These are phyloP conservation scores for Sporormia fimetaria DNA, from an alignment of 495 filamentous ascomycete species.

Conservation along the genomic window DNA sequence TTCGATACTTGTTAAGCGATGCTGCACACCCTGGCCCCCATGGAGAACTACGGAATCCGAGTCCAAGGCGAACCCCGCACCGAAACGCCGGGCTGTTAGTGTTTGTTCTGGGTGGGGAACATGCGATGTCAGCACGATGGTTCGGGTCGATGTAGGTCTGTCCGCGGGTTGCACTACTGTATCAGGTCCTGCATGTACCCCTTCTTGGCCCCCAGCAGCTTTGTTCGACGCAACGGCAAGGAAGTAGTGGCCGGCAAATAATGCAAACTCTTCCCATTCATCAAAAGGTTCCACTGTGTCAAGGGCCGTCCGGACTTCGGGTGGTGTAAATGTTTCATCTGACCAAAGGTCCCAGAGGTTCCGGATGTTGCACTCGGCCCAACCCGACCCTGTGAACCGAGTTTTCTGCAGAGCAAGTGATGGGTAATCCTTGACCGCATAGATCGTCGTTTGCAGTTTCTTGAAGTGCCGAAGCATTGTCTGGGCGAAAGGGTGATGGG, in stretches of 20 bases:
- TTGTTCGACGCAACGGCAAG: conserved; percentile 49
- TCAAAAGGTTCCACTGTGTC: conserved; percentile 74
- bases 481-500: conserved; percentile 67
- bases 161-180: neutral
- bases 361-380: conserved; percentile 54
- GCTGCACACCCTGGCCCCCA: conserved; percentile 37
- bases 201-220: neutral
- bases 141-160: neutral
- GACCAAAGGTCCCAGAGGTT: conserved; percentile 79
- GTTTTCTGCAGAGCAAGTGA: conserved; percentile 48
- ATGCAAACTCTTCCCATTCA: conserved; percentile 89
- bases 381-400: conserved; percentile 56
- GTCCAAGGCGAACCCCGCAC: conserved; percentile 35
- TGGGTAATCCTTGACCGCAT: conserved; percentile 60
- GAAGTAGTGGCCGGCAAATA: conserved; percentile 81
- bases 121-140: conserved; percentile 5
- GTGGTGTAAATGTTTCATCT: conserved; percentile 47
- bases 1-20: conserved; percentile 50
- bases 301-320: conserved; percentile 43
- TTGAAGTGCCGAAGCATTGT: conserved; percentile 82
- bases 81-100: conserved; percentile 32
- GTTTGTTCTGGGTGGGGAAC: neutral
- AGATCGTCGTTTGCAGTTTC: conserved; percentile 65
- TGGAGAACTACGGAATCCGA: conserved; percentile 38
- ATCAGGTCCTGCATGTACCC: neutral